Base-by-base conservation (phyloP, 2,329 filamentous ascomycete species). In the Penicillium sp. region DNA sequence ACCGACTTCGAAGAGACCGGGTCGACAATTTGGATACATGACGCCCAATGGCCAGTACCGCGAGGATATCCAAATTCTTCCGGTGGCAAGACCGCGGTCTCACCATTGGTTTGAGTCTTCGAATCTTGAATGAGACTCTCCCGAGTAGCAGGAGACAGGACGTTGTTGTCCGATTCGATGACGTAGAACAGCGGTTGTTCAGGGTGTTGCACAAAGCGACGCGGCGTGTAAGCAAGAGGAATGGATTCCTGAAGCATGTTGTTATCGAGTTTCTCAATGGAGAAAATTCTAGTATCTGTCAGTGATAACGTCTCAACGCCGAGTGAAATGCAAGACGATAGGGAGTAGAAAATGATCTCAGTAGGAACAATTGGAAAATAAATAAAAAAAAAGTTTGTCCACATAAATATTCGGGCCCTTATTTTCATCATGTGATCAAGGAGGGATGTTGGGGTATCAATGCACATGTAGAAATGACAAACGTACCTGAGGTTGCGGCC, bases 321-420 rank as follows among this genome's bases (percentile, higher is more conserved):
- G 20, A 22, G 41, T 9, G 18, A 36, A 42, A 42, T 36, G 43
- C 25, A 24, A 30, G 46, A 11, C 31, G 18, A 35, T 18, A 2
- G 25, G 22, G 36, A n/a, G 22, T 40, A 24, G 40, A 22, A 47
- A 22, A 57, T 55, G 63, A 66, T 75, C 71, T 95, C 91, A 95
- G 91, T 85, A 95, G 90, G 90, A 95, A 95, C 91, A 95, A 95
- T 95, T 95, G 90, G 86, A 80, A 67, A 67, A 70, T 72, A 71
- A 9, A 74, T 56, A 64, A 72, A 69, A 64, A 72, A 69, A 68
- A 63, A 65, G 61, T 72, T 74, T 67, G 62, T 79, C 79, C 78
- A 74, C 72, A 77, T 69, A 46, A 46, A 58, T 42, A 42, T 71
- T 69, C 64, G 50, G 60, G 61, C 68, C 67, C 62, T 64, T 67